Percentiles rank a stretch among this genome's conserved stretches.
Evolutionary conservation across 768 basidiomycete genomes (phyloP).

Genomic region (Strobilomyces echinocephalus): DNA sequence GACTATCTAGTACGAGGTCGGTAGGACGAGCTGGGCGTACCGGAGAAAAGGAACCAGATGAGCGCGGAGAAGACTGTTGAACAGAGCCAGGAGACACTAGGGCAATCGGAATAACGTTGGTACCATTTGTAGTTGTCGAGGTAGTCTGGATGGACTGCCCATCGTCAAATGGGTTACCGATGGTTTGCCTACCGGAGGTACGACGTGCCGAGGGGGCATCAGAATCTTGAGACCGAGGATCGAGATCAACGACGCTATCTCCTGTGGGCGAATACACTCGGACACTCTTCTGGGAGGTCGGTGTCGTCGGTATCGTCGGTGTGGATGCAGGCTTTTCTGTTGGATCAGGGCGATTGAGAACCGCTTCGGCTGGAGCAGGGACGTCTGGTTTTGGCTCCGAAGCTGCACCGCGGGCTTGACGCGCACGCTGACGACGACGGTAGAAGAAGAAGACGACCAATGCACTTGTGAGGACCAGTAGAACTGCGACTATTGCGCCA

Average conservation of each 20-base stretch:
- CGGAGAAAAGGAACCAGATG: slow-evolving; percentile 36
- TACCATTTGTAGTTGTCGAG: slow-evolving; percentile 66
- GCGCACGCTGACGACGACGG: slow-evolving; percentile 50
- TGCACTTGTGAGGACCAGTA: slow-evolving; percentile 54
- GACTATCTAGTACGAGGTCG: slow-evolving; percentile 57
- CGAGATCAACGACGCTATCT: slow-evolving; percentile 54
- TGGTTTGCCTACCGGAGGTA: slow-evolving; percentile 19
- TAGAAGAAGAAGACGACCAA: slow-evolving; percentile 57
- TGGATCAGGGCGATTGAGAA: slow-evolving; percentile 80
- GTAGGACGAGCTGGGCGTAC: slow-evolving; percentile 54
- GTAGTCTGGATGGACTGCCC: slow-evolving; percentile 74
- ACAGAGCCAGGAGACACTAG: slow-evolving; percentile 60
- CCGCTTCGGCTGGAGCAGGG: slow-evolving; percentile 70
- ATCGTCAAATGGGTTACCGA: slow-evolving; percentile 72
- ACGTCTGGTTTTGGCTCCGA: slow-evolving; percentile 51
- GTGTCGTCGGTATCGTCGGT: slow-evolving; percentile 15
- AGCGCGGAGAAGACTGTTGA: slow-evolving; percentile 30
- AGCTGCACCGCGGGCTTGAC: slow-evolving; percentile 28
- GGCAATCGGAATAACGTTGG: slow-evolving; percentile 86
- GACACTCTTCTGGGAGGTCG: slow-evolving; percentile 28
- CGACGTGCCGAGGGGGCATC: slow-evolving; percentile 9
- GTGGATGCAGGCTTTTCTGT: slow-evolving; percentile 50
- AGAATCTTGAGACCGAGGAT: slow-evolving; percentile 44
- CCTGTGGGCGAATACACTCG: slow-evolving; percentile 45
- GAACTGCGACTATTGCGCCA: slow-evolving; percentile 62